Percentiles rank a stretch among this genome's conserved stretches.
Conservation (phyloP, 2,329 filamentous ascomycete genomes). For the Aspergillus viridinutans region DNA sequence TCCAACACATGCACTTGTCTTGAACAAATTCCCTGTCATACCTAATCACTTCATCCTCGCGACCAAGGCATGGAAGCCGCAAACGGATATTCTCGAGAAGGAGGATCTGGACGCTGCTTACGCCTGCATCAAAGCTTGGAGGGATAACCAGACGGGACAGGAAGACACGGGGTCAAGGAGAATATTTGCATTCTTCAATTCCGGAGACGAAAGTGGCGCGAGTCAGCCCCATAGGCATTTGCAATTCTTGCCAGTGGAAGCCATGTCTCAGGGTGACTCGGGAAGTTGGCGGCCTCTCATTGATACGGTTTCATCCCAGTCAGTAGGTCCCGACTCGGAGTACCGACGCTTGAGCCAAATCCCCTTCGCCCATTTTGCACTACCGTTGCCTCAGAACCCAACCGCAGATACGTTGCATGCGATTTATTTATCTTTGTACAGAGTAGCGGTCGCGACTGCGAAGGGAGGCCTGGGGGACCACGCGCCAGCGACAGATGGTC, state of each 20-base stretch:
- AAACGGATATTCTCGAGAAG: constrained; percentile 42
- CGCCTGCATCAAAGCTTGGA: constrained; percentile 42
- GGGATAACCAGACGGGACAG: constrained; percentile 7
- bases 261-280: constrained; percentile 35
- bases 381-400: constrained; percentile 38
- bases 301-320: constrained; percentile 27
- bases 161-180: constrained; percentile 11
- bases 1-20: constrained; percentile 38
- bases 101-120: constrained; percentile 41
- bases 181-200: constrained; percentile 50
- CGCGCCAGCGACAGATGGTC: constrained; percentile 24
- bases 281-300: constrained; percentile 48
- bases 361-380: constrained; percentile 50
- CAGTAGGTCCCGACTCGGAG: constrained; percentile 12
- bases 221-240: constrained; percentile 47
- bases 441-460: constrained; percentile 31
- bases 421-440: constrained; percentile 42
- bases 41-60: constrained; percentile 48
- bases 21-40: constrained; percentile 50
- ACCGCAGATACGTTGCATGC: constrained; percentile 32
- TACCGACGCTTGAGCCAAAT: constrained; percentile 30
- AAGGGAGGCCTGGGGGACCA: constrained; percentile 18
- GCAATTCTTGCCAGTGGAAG: constrained; percentile 46
- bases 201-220: constrained; percentile 45
- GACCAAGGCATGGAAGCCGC: constrained; percentile 41